A percentile compares a stretch with the other conserved stretches of the same genome.
Evolutionary conservation across 306 rosid genomes (phyloP).

Genomic region (Cercis canadensis): DNA sequence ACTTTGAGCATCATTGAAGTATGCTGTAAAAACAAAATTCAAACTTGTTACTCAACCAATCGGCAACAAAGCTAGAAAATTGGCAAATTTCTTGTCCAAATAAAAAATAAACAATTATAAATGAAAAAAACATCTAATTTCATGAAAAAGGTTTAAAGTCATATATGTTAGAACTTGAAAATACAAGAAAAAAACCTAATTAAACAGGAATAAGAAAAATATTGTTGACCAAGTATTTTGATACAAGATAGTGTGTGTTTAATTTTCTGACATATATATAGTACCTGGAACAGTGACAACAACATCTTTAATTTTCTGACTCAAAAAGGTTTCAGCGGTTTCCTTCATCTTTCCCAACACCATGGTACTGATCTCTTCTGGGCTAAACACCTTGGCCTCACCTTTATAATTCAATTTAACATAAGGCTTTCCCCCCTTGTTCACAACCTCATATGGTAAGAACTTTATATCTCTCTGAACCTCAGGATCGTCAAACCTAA

Average conservation of each 20-base stretch:
- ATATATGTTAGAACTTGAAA: no score
- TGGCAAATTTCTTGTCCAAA: no score
- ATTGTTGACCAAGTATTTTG: no score
- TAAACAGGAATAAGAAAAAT: no score
- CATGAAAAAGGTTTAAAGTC: no score
- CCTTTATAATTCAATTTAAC: slow-evolving; percentile 46
- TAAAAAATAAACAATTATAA: no score
- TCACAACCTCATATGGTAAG: slow-evolving; percentile 46
- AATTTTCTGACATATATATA: no score
- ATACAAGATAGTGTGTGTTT: no score
- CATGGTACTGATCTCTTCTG: slow-evolving; percentile 55
- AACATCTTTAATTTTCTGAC: slow-evolving; percentile 45
- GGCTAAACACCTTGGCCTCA: slow-evolving; percentile 52
- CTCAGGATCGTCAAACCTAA: slow-evolving; percentile 51
- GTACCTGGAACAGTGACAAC: slow-evolving; percentile 55
- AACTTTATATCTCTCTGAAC: slow-evolving; percentile 49
- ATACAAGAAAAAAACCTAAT: no score
- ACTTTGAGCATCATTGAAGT: slow-evolving; percentile 51
- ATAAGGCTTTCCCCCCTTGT: slow-evolving; percentile 49
- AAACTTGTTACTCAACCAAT: no score
- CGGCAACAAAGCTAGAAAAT: no score
- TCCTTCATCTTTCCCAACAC: slow-evolving; percentile 48
- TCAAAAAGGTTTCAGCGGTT: slow-evolving; percentile 47
- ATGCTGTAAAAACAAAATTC: slow-evolving; percentile 33
- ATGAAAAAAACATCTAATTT: no score